Conservation (phyloP, 2,329 filamentous ascomycete genomes). For the Botrytis deweyae region DNA sequence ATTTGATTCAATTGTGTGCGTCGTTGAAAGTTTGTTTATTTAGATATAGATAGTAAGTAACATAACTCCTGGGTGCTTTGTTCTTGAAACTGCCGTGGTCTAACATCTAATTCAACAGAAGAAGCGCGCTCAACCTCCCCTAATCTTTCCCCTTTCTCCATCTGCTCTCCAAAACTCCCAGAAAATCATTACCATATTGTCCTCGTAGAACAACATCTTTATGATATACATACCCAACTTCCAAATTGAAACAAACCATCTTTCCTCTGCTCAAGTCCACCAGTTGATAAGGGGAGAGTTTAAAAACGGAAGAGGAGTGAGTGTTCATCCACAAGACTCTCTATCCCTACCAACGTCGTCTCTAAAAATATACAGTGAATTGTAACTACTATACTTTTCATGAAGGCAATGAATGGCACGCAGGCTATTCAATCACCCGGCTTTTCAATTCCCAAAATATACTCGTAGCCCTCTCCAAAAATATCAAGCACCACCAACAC, state of each 20-base stretch:
- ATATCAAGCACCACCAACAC: neutral
- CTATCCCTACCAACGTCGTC: neutral
- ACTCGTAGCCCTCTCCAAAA: accelerated
- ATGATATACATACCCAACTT: neutral
- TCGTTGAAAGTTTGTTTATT: neutral
- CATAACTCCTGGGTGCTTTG: neutral
- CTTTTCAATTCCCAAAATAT: neutral
- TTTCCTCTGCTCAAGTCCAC: neutral
- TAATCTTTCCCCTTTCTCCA: neutral
- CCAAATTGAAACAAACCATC: neutral
- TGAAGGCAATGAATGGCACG: too few species aligned
- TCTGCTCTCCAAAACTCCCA: neutral
- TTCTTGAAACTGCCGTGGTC: neutral
- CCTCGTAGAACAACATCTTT: neutral
- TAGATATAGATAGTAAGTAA: neutral
- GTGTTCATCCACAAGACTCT: neutral
- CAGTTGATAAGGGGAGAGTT: neutral
- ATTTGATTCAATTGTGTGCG: neutral
- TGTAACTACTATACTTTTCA: too few species aligned
- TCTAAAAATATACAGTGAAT: too few species aligned
- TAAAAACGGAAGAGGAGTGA: too few species aligned
- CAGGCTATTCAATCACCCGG: too few species aligned
- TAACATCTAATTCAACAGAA: neutral
- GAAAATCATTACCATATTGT: neutral
- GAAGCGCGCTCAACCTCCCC: neutral